Evolutionary conservation across 2,329 filamentous ascomycete species (phyloP).

Genomic region (Lachnellula hyalina): DNA sequence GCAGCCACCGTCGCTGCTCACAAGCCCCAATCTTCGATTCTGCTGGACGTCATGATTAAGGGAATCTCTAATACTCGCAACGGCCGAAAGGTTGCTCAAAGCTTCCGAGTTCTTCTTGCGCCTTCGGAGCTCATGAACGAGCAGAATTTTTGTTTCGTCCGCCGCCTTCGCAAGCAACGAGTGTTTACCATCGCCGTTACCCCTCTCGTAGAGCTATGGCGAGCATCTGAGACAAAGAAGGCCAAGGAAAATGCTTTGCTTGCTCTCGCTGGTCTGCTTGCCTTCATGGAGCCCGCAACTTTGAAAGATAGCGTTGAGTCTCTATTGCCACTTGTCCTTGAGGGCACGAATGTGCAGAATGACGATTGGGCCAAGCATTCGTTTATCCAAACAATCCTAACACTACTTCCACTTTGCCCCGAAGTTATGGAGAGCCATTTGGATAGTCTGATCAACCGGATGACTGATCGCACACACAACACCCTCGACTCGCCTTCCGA

Average conservation of each 20-base stretch:
- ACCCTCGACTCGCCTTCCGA: slow-evolving; percentile 25
- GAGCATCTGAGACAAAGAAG: not conserved
- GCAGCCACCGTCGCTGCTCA: slow-evolving; percentile 24
- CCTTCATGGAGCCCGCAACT: slow-evolving; percentile 17
- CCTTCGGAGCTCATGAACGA: slow-evolving; percentile 25
- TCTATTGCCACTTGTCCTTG: slow-evolving; percentile 23
- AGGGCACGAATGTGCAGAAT: slow-evolving; percentile 22
- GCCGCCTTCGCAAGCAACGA: slow-evolving; percentile 22
- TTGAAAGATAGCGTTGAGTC: slow-evolving; percentile 10
- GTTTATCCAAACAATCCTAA: slow-evolving; percentile 20
- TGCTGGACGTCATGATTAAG: slow-evolving; percentile 23
- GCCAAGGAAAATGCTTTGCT: slow-evolving; percentile 25
- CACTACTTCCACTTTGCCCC: slow-evolving; percentile 17
- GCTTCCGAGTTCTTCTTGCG: slow-evolving; percentile 26
- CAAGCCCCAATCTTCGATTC: slow-evolving; percentile 9
- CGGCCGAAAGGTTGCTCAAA: slow-evolving; percentile 22
- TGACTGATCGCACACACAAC: slow-evolving; percentile 27
- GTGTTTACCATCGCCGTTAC: slow-evolving; percentile 17
- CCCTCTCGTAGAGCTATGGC: slow-evolving; percentile 17
- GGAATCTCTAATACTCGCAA: slow-evolving; percentile 12
- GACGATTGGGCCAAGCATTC: slow-evolving; percentile 23
- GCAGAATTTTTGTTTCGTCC: slow-evolving; percentile 27
- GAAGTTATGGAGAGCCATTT: slow-evolving; percentile 23
- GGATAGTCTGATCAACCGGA: slow-evolving; percentile 25
- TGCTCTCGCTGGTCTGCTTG: slow-evolving; percentile 26